Percentiles rank a stretch among this genome's conserved stretches.
phyloP scores from a whole-genome alignment of 2,329 filamentous ascomycete species.

The Orbilia blumenaviensis region DNA sequence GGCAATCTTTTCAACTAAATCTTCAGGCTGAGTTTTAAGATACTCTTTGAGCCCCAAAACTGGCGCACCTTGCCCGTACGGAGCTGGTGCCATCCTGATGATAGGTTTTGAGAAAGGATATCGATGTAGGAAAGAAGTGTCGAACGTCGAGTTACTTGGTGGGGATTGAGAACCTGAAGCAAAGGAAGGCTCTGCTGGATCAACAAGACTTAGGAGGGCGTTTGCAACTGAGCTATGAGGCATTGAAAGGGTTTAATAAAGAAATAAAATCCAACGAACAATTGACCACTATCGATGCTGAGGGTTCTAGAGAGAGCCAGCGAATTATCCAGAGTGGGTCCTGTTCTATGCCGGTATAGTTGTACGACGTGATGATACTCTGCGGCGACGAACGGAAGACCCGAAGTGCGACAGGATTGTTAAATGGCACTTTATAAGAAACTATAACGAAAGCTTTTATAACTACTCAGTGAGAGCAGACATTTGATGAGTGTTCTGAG shows the following conservation, averaged over 20 bases:
- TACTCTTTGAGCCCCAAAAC: conserved; percentile 34
- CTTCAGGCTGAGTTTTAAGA: conserved; percentile 10
- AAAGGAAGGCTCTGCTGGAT: conserved; percentile 8
- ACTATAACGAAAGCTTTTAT: conserved; percentile 9
- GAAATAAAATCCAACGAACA: not conserved
- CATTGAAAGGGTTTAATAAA: conserved; percentile 19
- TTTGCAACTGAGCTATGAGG: conserved; percentile 18
- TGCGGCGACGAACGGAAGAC: conserved; percentile 24
- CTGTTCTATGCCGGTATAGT: not conserved
- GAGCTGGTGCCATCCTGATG: conserved; percentile 34
- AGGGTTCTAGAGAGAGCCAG: not conserved
- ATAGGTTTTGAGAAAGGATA: not conserved
- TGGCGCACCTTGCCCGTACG: conserved; percentile 36
- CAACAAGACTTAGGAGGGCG: not conserved
- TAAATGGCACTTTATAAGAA: not conserved
- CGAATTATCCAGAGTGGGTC: not conserved
- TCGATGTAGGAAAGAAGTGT: not conserved
- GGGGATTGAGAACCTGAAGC: not conserved
- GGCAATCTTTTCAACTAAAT: conserved; percentile 4
- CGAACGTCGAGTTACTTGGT: not conserved
- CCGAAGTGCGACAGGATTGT: conserved; percentile 5
- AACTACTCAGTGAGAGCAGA: conserved; percentile 5
- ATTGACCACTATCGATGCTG: not conserved
- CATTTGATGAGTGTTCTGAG: conserved; percentile 26
- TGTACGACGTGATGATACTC: not conserved